Evolutionary conservation across 768 basidiomycete genomes (phyloP).

Genomic region (Phanerochaete sordida): DNA sequence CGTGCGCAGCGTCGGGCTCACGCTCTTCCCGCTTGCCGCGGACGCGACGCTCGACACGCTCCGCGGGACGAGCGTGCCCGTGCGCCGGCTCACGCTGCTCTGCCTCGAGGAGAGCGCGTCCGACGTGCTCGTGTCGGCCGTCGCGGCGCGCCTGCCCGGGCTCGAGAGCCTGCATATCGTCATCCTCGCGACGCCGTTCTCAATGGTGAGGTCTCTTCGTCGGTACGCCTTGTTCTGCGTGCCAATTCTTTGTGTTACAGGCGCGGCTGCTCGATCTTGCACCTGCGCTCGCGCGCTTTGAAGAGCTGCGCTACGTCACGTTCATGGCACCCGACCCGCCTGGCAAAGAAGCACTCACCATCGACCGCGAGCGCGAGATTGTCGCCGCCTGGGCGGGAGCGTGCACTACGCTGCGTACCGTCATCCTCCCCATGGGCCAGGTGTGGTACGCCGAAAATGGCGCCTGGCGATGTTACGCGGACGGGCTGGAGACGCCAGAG

Average conservation of each 20-base stretch:
- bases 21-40: constrained; percentile 42
- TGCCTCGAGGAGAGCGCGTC: constrained; percentile 50
- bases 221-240: neutral
- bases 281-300: constrained; percentile 38
- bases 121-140: constrained; percentile 40
- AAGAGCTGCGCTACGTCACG: constrained; percentile 45
- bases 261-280: constrained; percentile 35
- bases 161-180: constrained; percentile 64
- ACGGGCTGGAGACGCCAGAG: neutral
- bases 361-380: constrained; percentile 44
- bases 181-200: constrained; percentile 43
- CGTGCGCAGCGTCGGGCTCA: constrained; percentile 47
- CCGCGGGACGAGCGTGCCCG: constrained; percentile 30
- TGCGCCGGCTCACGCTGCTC: constrained; percentile 54
- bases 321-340: constrained; percentile 47
- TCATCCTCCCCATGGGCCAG: constrained; percentile 59
- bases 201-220: constrained; percentile 25
- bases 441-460: constrained; percentile 47
- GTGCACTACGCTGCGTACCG: constrained; percentile 59
- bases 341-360: neutral
- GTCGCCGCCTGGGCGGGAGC: constrained; percentile 53
- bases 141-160: constrained; percentile 42
- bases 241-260: neutral
- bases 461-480: neutral
- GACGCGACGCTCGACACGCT: constrained; percentile 43